phyloP scores from a whole-genome alignment of 164 flowering plant genomes.

The Houttuynia cordata region DNA sequence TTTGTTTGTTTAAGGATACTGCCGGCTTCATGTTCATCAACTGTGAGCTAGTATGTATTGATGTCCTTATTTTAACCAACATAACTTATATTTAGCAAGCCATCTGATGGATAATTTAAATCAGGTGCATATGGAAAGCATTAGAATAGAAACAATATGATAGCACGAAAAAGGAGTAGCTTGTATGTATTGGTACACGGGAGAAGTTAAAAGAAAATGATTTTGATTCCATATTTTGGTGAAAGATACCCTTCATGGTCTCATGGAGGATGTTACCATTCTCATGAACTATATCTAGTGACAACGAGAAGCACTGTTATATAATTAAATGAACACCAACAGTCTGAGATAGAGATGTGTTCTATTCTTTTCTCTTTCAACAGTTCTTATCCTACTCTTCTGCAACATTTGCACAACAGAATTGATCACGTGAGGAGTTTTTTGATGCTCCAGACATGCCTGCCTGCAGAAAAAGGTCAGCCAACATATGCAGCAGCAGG shows the following conservation, averaged over 20 bases:
- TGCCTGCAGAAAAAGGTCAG: background rate
- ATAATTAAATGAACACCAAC: background rate
- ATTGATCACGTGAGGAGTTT: background rate
- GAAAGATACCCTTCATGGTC: background rate
- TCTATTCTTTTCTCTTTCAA: background rate
- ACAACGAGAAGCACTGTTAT: background rate
- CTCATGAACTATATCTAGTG: background rate
- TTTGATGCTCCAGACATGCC: background rate
- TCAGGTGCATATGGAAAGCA: background rate
- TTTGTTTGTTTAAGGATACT: background rate
- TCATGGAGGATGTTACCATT: background rate
- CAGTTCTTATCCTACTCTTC: background rate
- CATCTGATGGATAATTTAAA: background rate
- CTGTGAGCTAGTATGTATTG: background rate
- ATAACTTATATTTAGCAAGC: background rate
- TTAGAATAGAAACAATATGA: background rate
- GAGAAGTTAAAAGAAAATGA: background rate
- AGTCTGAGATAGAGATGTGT: background rate
- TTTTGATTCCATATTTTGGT: background rate
- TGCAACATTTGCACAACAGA: background rate
- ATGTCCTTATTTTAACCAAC: background rate
- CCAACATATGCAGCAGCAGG: background rate
- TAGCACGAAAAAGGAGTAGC: background rate
- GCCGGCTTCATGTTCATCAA: background rate
- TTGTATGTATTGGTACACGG: background rate